These are phyloP conservation scores for Monilinia fructicola DNA, from an alignment of 2,329 filamentous ascomycete species.

Conservation along the genomic window DNA sequence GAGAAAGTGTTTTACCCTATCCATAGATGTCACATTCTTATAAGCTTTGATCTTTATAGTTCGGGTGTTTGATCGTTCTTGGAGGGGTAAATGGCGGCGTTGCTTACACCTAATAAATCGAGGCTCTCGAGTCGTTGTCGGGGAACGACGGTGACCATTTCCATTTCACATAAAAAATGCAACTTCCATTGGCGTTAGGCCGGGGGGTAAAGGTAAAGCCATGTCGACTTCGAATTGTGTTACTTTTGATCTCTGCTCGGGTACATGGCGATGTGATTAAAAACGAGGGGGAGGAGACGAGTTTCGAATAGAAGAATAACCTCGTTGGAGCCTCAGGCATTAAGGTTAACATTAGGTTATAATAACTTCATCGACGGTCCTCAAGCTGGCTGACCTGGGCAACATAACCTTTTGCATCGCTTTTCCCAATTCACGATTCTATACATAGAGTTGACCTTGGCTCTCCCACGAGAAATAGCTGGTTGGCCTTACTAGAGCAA, in stretches of 20 bases:
- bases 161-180: constrained; percentile 96
- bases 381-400: no score
- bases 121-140: constrained; percentile 87
- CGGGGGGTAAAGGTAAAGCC: constrained; percentile 41
- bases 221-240: constrained; percentile 34
- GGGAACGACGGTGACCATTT: constrained; percentile 88
- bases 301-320: no score
- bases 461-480: background rate
- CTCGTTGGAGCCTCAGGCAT: background rate
- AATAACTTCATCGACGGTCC: no score
- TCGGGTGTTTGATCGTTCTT: constrained; percentile 23
- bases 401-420: no score
- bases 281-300: background rate
- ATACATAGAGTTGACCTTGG: no score
- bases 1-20: constrained; percentile 73
- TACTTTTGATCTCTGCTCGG: background rate
- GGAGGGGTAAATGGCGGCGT: constrained; percentile 32
- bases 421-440: no score
- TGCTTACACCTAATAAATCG: constrained; percentile 76
- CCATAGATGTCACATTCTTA: background rate
- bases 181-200: constrained; percentile 82
- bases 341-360: background rate
- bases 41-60: constrained; percentile 40
- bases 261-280: background rate
- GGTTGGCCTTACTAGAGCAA: no score